A percentile compares a stretch with the other conserved stretches of the same genome.
phyloP scores from a whole-genome alignment of 495 filamentous ascomycete genomes.

The Penicillium argentinense region DNA sequence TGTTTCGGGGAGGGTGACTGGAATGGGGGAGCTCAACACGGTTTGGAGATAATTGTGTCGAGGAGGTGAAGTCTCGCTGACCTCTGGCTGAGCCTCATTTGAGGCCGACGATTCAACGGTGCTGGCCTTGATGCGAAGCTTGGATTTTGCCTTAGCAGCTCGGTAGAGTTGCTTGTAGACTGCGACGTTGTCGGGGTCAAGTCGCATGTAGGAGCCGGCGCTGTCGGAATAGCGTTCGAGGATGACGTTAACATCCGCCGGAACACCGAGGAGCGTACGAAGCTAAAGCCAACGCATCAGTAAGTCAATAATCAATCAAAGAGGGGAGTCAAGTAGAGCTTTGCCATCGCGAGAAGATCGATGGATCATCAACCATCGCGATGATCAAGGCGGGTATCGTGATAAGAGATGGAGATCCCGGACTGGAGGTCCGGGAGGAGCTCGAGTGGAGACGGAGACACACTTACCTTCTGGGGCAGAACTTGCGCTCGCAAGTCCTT shows the following conservation, averaged over 20 bases:
- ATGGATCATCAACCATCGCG: neutral
- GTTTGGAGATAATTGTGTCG: constrained; percentile 44
- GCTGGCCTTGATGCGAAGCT: constrained; percentile 85
- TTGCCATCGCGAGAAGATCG: neutral
- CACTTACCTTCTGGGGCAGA: constrained; percentile 82
- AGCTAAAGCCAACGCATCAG: constrained; percentile 56
- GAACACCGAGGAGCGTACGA: constrained; percentile 68
- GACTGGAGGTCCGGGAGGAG: constrained; percentile 31
- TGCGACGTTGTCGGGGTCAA: constrained; percentile 73
- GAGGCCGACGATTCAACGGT: constrained; percentile 19
- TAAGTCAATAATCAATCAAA: constrained; percentile 13
- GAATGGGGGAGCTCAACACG: constrained; percentile 38
- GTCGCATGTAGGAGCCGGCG: constrained; percentile 71
- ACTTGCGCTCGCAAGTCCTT: constrained; percentile 74
- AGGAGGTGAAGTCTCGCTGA: constrained; percentile 9
- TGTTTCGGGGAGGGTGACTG: constrained; percentile 15
- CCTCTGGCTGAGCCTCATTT: constrained; percentile 1
- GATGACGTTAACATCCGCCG: constrained; percentile 62
- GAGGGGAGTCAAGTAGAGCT: no score
- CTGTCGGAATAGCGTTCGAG: constrained; percentile 98
- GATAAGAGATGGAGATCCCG: constrained; percentile 22
- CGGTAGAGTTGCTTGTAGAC: constrained; percentile 97
- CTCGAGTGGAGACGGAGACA: constrained; percentile 45
- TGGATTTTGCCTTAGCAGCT: constrained; percentile 97
- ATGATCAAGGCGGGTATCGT: constrained; percentile 13